Evolutionary conservation across 306 rosid species (phyloP).

Genomic region (Begonia fuchsioides): DNA sequence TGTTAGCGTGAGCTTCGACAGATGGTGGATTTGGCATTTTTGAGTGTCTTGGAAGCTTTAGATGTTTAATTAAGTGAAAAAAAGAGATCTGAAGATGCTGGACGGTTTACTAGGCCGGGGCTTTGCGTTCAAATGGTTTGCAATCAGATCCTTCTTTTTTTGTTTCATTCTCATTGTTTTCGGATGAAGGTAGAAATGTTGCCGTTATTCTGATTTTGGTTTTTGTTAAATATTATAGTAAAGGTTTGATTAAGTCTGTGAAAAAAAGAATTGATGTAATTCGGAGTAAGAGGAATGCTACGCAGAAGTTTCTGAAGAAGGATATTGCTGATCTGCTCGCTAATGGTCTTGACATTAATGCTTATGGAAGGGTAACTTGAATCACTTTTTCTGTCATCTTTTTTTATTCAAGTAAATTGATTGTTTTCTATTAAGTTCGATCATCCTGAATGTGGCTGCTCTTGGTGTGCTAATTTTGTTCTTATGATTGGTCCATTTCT

Average conservation of each 20-base stretch:
- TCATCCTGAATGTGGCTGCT: too few relatives aligned
- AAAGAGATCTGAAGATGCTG: constrained; percentile 36
- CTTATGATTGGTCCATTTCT: too few relatives aligned
- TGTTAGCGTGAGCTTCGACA: constrained; percentile 10
- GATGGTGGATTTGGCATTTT: constrained; percentile 9
- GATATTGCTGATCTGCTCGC: constrained; percentile 79
- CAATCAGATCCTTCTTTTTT: constrained; percentile 12
- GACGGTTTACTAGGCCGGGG: constrained; percentile 88
- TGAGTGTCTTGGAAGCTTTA: constrained; percentile 15
- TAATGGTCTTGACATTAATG: constrained; percentile 61
- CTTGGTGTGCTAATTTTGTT: too few relatives aligned
- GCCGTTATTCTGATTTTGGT: neutral
- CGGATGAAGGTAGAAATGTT: neutral
- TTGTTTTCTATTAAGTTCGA: too few relatives aligned
- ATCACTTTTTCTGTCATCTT: neutral
- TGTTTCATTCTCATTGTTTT: neutral
- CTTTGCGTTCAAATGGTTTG: constrained; percentile 62
- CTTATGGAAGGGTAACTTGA: constrained; percentile 63
- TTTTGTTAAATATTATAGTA: constrained; percentile 25
- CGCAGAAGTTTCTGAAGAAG: constrained; percentile 76
- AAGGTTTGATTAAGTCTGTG: constrained; percentile 65
- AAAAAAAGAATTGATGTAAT: constrained; percentile 88
- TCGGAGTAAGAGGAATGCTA: constrained; percentile 82
- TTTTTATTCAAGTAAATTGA: too few relatives aligned
- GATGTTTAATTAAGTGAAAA: constrained; percentile 13